Evolutionary conservation across 129 eudicot species (phyloP), one percentile per base, ranked within the genome.

Genomic region (Gnaphalium uliginosum): DNA sequence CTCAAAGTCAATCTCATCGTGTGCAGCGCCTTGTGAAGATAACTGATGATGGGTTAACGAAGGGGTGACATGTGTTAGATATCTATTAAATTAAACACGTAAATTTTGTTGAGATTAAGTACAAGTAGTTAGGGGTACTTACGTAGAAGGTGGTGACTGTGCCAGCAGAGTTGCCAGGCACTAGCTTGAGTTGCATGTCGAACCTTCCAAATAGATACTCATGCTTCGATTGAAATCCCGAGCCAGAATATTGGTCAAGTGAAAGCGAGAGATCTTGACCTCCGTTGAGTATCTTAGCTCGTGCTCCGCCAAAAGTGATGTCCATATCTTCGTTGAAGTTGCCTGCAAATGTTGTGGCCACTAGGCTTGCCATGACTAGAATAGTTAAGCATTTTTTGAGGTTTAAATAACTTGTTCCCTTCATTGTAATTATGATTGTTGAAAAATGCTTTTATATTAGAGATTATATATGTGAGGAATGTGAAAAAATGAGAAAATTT

Each of bases 131-230:
- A n/a, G 10, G 15, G 6, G 2, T 8, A 24, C 33, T 59, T 59
- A 59, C 66, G 9, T 59, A 59, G 14, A 59, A 59, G 27, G 66
- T 59, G 10, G 66, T 59, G 5, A 59, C 66, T 0, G 33, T 24
- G 33, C 30, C 66, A 24, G 30, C 17, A 23, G 66, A 59, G 30
- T 59, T 13, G 15, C 33, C 66, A 6, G 18, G 33, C 14, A 59
- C 17, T 59, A 59, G 66, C 15, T 60, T 60, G 30, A 60, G 66
- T 60, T 60, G 66, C 33, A 60, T 60, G 30, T 60, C 66, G n/a
- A 60, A 60, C 35, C 66, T 33, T 33, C 39, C 39, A 6, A 33
- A 33, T 33, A 33, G 39, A 5, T 33, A 33, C 30, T 33, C 39
- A 5, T 60, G 35, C 30, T 25, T 60, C 17, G 66, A 22, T 27